These are phyloP conservation scores for Aspergillus ostianus DNA, from an alignment of 495 filamentous ascomycete species.

Conservation along the genomic window DNA sequence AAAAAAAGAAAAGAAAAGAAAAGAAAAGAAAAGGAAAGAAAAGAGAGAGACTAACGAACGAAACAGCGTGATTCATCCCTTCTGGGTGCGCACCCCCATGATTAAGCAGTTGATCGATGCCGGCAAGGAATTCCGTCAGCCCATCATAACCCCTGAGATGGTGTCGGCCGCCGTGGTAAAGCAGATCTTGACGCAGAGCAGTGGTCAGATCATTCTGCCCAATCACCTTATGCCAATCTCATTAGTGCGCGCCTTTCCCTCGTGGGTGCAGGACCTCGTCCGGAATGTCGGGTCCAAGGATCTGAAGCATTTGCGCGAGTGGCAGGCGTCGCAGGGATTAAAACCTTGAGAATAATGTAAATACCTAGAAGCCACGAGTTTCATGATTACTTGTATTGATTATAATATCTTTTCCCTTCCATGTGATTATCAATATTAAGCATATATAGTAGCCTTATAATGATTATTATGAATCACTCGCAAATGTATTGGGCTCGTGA, in stretches of 20 bases:
- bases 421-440: neutral
- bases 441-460: too few relatives aligned
- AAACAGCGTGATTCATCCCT: constrained; percentile 40
- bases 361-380: neutral
- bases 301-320: constrained; percentile 21
- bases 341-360: neutral
- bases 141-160: constrained; percentile 35
- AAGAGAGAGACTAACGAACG: neutral
- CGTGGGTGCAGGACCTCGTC: constrained; percentile 41
- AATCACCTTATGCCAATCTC: constrained; percentile 20
- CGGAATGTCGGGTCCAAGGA: constrained; percentile 28
- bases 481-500: too few relatives aligned
- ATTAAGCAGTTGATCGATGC: constrained; percentile 40
- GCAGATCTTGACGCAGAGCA: constrained; percentile 42
- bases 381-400: neutral
- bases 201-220: constrained; percentile 43
- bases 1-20: too few relatives aligned
- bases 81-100: constrained; percentile 48
- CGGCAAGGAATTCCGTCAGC: constrained; percentile 36
- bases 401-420: neutral
- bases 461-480: too few relatives aligned
- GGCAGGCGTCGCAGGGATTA: constrained; percentile 1
- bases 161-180: constrained; percentile 40
- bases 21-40: too few relatives aligned
- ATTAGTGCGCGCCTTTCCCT: constrained; percentile 37